phyloP scores from a whole-genome alignment of 2,329 filamentous ascomycete species.

The Thermoascus crustaceus region DNA sequence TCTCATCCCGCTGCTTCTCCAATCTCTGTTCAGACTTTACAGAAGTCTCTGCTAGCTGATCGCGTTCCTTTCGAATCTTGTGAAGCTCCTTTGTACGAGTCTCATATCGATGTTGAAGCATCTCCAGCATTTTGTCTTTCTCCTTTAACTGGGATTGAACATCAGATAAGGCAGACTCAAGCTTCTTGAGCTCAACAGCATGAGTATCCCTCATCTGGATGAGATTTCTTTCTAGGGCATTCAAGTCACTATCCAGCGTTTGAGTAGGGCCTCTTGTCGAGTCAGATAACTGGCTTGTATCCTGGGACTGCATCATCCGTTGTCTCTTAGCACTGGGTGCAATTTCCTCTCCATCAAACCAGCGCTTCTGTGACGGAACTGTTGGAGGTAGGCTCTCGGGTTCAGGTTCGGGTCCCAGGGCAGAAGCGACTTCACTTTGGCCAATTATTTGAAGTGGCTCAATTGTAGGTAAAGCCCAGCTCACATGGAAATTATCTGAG shows the following conservation, averaged over 20 bases:
- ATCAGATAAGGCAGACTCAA: constrained; percentile 20
- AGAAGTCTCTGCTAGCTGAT: constrained; percentile 22
- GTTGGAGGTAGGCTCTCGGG: neutral
- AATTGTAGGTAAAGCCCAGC: constrained; percentile 31
- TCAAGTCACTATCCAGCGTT: constrained; percentile 20
- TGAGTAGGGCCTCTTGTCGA: constrained; percentile 25
- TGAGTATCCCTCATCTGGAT: constrained; percentile 25
- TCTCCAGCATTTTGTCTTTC: constrained; percentile 24
- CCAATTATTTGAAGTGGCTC: constrained; percentile 29
- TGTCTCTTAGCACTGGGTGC: constrained; percentile 29
- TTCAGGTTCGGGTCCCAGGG: constrained; percentile 5
- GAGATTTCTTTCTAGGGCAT: constrained; percentile 20
- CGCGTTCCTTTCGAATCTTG: constrained; percentile 29
- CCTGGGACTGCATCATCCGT: constrained; percentile 27
- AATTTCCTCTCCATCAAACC: constrained; percentile 20
- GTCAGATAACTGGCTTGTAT: constrained; percentile 30
- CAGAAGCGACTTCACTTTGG: constrained; percentile 17
- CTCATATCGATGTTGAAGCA: constrained; percentile 40
- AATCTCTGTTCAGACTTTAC: constrained; percentile 21
- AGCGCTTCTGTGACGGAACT: neutral
- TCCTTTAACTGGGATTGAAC: constrained; percentile 22
- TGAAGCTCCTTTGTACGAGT: constrained; percentile 30
- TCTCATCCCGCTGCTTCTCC: constrained; percentile 30
- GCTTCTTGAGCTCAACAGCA: constrained; percentile 21
- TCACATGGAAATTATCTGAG: constrained; percentile 26